Evolutionary conservation across 306 rosid genomes (phyloP), one percentile per base, ranked within the genome.

Genomic region (Urtica urens): DNA sequence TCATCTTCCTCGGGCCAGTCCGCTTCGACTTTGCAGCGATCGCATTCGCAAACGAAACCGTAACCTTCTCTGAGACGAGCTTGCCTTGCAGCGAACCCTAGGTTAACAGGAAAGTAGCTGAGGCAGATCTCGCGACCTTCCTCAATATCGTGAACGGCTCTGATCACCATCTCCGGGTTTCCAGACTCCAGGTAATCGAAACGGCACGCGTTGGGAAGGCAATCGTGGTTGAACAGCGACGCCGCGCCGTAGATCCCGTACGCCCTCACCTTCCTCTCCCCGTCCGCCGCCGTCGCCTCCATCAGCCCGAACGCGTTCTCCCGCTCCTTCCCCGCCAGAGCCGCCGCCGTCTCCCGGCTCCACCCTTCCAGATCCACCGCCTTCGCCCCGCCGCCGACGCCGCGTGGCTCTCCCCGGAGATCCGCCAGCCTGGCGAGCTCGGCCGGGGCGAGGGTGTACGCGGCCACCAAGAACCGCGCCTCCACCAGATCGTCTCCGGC

Each of bases 121-220:
- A 86, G 67, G 69, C 93, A 86, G 17, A 81, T 65, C 78, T 86
- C 95, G 67, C 93, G 67, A 4, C 93, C 95, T 20, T 72, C 78
- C 4, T 87, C 88, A 70, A 74, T 86, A 61, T 81, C 93, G 38
- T 86, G 82, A 52, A 86, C 67, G 82, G 81, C 76, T 53, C 95
- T 65, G 54, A 86, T 62, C 19, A 72, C 44, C 30, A 86, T 58
- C 44, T 86, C 95, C 2, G 78, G 74, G 62, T 75, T 76, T 53
- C 49, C 53, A 39, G 27, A 53, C 8, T 86, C 95, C 1, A 80
- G 58, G 24, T 86, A 86, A 64, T 86, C 95, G 55, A 86, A 86
- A 38, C 95, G 69, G 64, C 95, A 86, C 26, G 95, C 93, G 70
- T 86, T 86, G 20, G 95, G 95, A 53, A 86, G 93, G 65, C 93